Conservation (phyloP, 176 grass and related monocot species). For the Dactylis glomerata region DNA sequence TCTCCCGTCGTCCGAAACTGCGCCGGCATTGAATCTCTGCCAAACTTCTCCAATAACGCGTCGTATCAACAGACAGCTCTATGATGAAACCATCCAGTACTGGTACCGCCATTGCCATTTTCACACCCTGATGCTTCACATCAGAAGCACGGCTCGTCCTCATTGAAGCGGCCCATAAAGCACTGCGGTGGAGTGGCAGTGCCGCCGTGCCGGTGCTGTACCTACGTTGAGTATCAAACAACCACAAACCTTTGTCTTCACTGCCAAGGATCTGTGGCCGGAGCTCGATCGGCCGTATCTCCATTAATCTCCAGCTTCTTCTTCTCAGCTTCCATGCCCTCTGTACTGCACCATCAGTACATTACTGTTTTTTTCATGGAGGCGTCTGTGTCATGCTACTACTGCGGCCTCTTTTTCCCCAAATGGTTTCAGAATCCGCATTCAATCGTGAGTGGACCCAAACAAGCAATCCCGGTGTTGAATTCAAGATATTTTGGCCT, state of each 20-base stretch:
- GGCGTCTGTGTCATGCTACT: background rate
- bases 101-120: background rate
- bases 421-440: background rate
- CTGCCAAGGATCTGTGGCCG: constrained; percentile 14
- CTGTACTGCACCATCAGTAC: background rate
- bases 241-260: constrained; percentile 22
- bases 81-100: background rate
- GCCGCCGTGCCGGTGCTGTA: background rate
- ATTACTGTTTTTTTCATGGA: too few species aligned
- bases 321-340: background rate
- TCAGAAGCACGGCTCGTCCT: constrained; percentile 17
- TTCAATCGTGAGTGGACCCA: background rate
- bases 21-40: background rate
- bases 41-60: background rate
- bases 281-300: background rate
- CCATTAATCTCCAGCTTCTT: background rate
- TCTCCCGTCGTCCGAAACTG: background rate
- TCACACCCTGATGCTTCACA: constrained; percentile 29
- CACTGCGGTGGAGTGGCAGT: background rate
- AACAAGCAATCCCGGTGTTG: background rate
- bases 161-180: constrained; percentile 25
- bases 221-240: background rate
- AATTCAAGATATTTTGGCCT: background rate
- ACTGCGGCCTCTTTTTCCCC: background rate
- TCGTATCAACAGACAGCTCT: background rate